Percentiles rank a stretch among this genome's conserved stretches.
Conservation (phyloP, 805 yeast genomes). For the Blastobotrys terrestris region DNA sequence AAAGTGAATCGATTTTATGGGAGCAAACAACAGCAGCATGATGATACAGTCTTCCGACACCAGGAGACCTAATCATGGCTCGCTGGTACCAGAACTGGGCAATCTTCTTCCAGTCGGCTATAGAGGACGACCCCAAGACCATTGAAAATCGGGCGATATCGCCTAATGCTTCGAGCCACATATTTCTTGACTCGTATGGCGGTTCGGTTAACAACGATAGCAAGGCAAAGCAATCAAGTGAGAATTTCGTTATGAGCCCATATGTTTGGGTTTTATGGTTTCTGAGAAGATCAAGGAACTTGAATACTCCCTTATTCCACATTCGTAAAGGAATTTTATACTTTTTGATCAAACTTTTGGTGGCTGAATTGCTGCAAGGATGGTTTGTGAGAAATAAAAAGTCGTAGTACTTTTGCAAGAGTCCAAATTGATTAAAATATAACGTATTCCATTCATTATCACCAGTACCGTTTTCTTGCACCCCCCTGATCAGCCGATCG, state of each 20-base stretch:
- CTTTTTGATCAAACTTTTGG: slow-evolving; percentile 18
- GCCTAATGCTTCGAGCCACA: slow-evolving; percentile 82
- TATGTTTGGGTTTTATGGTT: slow-evolving; percentile 13
- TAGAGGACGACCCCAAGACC: slow-evolving; percentile 70
- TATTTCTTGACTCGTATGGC: slow-evolving; percentile 22
- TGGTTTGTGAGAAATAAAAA: slow-evolving; percentile 22
- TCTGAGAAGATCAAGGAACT: slow-evolving; percentile 19
- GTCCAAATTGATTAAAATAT: slow-evolving; percentile 14
- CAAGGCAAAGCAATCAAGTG: slow-evolving; percentile 18
- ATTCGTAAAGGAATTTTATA: slow-evolving; percentile 21
- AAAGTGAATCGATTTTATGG: slow-evolving; percentile 37
- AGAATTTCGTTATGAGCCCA: slow-evolving; percentile 18
- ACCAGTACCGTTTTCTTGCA: slow-evolving; percentile 2
- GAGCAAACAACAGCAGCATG: slow-evolving; percentile 85
- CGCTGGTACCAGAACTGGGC: slow-evolving; percentile 79
- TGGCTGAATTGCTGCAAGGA: slow-evolving; percentile 16
- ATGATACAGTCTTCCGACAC: slow-evolving; percentile 80
- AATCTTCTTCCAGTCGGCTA: slow-evolving; percentile 78
- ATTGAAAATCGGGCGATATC: slow-evolving; percentile 85
- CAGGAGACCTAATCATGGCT: slow-evolving; percentile 67
- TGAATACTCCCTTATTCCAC: slow-evolving; percentile 25
- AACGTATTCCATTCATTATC: slow-evolving; percentile 11
- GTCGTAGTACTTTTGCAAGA: slow-evolving; percentile 20
- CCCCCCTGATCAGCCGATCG: slow-evolving; percentile 1
- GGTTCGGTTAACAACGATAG: slow-evolving; percentile 21